Conservation (phyloP, 2,329 filamentous ascomycete genomes). For the Calonectria honghensis region DNA sequence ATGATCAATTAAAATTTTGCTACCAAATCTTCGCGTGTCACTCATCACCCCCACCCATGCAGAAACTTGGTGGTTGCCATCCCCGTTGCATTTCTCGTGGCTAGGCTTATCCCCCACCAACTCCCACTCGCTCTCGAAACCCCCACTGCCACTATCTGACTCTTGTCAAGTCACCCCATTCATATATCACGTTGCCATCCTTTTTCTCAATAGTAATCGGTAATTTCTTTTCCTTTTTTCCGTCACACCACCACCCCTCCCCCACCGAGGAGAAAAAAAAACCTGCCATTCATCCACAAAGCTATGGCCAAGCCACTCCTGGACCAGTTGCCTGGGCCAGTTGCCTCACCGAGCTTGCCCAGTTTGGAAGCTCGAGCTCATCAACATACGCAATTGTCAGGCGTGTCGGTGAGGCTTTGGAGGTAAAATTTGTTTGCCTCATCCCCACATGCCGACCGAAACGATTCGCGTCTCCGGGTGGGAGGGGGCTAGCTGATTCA, state of each 20-base stretch:
- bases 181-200: background rate
- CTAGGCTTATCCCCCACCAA: background rate
- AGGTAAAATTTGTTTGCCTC: background rate
- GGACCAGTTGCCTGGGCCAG: too few species aligned
- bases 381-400: background rate
- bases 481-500: background rate
- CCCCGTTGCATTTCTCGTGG: background rate
- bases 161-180: background rate
- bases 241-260: background rate
- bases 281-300: background rate
- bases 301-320: background rate
- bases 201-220: background rate
- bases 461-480: background rate
- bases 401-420: constrained; percentile 1
- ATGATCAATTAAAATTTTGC: background rate
- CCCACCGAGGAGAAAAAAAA: background rate
- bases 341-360: background rate
- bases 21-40: background rate
- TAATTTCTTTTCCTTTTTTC: background rate
- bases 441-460: background rate
- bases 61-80: background rate
- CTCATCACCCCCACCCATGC: background rate
- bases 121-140: background rate
- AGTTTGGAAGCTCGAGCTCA: background rate
- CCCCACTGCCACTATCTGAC: background rate